Evolutionary conservation across 192 early-diverging fungal species (phyloP).

Genomic region (Backusella luteola): DNA sequence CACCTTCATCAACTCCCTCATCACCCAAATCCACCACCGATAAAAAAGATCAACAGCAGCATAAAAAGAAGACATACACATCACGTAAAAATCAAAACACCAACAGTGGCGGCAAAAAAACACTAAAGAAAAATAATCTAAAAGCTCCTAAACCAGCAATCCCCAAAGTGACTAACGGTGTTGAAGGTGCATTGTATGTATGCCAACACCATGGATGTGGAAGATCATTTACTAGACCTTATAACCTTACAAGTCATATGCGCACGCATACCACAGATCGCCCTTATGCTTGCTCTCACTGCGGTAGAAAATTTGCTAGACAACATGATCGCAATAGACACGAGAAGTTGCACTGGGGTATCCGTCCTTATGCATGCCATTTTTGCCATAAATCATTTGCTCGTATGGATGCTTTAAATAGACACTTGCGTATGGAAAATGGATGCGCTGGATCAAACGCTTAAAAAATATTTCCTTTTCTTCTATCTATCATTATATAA

Average conservation of each 20-base stretch:
- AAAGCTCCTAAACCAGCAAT: not conserved
- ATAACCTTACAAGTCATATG: slow-evolving; percentile 77
- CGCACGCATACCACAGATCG: slow-evolving; percentile 72
- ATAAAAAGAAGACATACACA: not conserved
- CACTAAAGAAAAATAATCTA: not conserved
- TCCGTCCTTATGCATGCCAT: slow-evolving; percentile 66
- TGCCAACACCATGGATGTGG: slow-evolving; percentile 47
- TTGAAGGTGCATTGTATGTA: slow-evolving; percentile 9
- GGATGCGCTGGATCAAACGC: slow-evolving; percentile 16
- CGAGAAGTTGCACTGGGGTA: slow-evolving; percentile 72
- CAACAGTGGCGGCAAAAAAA: not conserved
- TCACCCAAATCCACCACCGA: not conserved
- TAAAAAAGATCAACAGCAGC: not conserved
- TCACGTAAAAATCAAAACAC: not conserved
- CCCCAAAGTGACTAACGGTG: not conserved
- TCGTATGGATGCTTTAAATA: slow-evolving; percentile 70
- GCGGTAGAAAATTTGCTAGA: slow-evolving; percentile 80
- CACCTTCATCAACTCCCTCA: not conserved
- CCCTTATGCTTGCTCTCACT: slow-evolving; percentile 67
- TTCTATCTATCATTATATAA: not conserved
- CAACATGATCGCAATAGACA: slow-evolving; percentile 88
- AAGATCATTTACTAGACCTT: slow-evolving; percentile 69
- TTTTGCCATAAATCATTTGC: slow-evolving; percentile 74
- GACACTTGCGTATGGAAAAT: slow-evolving; percentile 48
- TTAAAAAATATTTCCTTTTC: not conserved